Evolutionary conservation across 257 asterid genomes (phyloP).

Genomic region (Scutellaria minor): DNA sequence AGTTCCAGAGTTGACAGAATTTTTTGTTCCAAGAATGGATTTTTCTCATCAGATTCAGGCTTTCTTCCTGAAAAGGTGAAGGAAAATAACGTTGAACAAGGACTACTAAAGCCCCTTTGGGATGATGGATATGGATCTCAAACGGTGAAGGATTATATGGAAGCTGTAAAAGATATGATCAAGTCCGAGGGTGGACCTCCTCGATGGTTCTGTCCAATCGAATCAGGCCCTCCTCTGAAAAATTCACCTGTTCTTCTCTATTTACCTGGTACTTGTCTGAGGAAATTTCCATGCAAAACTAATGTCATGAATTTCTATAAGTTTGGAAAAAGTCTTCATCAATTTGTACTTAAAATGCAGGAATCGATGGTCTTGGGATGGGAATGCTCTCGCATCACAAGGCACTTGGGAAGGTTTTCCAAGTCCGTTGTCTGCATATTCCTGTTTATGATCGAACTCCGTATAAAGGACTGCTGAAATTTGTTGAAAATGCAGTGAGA

Average conservation of each 20-base stretch:
- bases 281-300: no score
- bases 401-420: slow-evolving; percentile 65
- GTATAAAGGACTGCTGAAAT: slow-evolving; percentile 49
- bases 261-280: slow-evolving; percentile 54
- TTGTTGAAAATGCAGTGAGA: slow-evolving; percentile 45
- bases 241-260: slow-evolving; percentile 64
- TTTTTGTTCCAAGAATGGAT: background rate
- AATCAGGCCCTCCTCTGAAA: slow-evolving; percentile 51
- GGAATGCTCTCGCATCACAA: slow-evolving; percentile 68
- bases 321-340: no score
- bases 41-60: background rate
- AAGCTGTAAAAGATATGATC: slow-evolving; percentile 47
- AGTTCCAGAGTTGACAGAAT: background rate
- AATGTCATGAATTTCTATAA: no score
- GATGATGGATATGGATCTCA: slow-evolving; percentile 68
- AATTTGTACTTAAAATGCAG: slow-evolving; percentile 35
- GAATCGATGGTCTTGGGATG: slow-evolving; percentile 69
- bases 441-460: slow-evolving; percentile 58
- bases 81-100: slow-evolving; percentile 8
- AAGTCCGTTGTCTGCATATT: slow-evolving; percentile 60
- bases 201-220: slow-evolving; percentile 67
- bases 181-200: slow-evolving; percentile 58
- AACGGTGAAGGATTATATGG: slow-evolving; percentile 50
- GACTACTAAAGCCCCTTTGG: slow-evolving; percentile 52
- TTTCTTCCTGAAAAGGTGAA: slow-evolving; percentile 1